phyloP scores from a whole-genome alignment of 306 rosid genomes.

The Ziziphus jujuba region DNA sequence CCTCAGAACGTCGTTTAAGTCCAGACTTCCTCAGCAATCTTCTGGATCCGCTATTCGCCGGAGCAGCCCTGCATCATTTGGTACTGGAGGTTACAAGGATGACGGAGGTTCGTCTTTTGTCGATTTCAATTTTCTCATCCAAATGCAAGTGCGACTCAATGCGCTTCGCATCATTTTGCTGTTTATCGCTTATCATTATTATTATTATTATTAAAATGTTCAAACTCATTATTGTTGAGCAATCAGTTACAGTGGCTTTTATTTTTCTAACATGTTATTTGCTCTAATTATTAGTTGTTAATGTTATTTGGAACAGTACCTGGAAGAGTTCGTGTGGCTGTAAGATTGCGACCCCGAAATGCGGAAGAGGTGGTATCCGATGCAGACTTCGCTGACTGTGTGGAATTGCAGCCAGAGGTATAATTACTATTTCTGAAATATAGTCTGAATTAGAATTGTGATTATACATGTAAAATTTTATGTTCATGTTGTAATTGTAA shows the following conservation, averaged over 20 bases:
- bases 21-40: constrained; percentile 28
- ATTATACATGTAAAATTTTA: not conserved
- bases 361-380: constrained; percentile 77
- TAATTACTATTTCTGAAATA: constrained; percentile 15
- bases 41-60: constrained; percentile 49
- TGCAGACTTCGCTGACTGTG: constrained; percentile 93
- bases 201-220: too few species aligned
- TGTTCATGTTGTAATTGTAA: constrained; percentile 10
- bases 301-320: constrained; percentile 48
- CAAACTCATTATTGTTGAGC: too few species aligned
- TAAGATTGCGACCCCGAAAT: constrained; percentile 84
- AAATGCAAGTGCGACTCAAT: not conserved
- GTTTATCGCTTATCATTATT: not conserved
- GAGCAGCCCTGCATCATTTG: constrained; percentile 34
- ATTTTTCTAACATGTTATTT: not conserved
- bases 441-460: constrained; percentile 11
- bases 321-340: constrained; percentile 96
- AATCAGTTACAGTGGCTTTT: too few species aligned
- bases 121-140: not conserved
- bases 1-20: constrained; percentile 43
- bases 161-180: not conserved
- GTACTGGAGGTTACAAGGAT: constrained; percentile 25
- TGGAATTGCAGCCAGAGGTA: constrained; percentile 94
- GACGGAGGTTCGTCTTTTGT: constrained; percentile 40
- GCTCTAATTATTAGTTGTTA: constrained; percentile 6